Percentiles rank a stretch among this genome's conserved stretches.
Evolutionary conservation across 2,329 filamentous ascomycete genomes (phyloP).

Genomic region (Cladorrhinum sp.): DNA sequence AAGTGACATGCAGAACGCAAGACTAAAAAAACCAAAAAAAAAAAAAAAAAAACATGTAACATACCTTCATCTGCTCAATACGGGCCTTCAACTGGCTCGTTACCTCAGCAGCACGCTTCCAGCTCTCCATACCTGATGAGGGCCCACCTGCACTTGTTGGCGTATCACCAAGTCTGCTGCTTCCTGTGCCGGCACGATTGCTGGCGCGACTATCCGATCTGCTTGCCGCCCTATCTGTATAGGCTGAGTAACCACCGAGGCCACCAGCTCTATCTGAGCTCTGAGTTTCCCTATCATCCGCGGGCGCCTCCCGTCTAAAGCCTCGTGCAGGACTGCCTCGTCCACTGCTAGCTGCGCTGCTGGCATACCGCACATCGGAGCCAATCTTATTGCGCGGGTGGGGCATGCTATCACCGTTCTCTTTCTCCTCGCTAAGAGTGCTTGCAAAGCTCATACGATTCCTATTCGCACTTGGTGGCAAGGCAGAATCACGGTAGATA

Average conservation of each 20-base stretch:
- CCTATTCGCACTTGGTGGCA: conserved; percentile 35
- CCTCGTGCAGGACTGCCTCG: conserved; percentile 58
- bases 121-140: conserved; percentile 75
- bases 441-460: conserved; percentile 63
- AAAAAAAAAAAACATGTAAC: neutral
- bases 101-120: conserved; percentile 95
- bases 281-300: conserved; percentile 30
- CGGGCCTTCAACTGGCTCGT: conserved; percentile 95
- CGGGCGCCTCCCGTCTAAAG: conserved; percentile 40
- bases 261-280: conserved; percentile 30
- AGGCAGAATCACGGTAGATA: conserved; percentile 54
- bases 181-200: conserved; percentile 8
- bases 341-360: conserved; percentile 51
- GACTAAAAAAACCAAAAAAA: too few species aligned
- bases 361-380: conserved; percentile 52
- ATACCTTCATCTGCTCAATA: conserved; percentile 96
- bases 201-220: conserved; percentile 22
- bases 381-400: conserved; percentile 53
- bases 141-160: conserved; percentile 28
- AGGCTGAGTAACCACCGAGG: conserved; percentile 18
- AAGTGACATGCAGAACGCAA: neutral
- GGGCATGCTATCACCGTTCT: conserved; percentile 56
- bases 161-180: conserved; percentile 19
- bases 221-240: conserved; percentile 23
- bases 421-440: conserved; percentile 71